Percentiles rank a stretch among this genome's conserved stretches.
phyloP scores from a whole-genome alignment of 2,329 filamentous ascomycete species.

The Emergomyces africanus region DNA sequence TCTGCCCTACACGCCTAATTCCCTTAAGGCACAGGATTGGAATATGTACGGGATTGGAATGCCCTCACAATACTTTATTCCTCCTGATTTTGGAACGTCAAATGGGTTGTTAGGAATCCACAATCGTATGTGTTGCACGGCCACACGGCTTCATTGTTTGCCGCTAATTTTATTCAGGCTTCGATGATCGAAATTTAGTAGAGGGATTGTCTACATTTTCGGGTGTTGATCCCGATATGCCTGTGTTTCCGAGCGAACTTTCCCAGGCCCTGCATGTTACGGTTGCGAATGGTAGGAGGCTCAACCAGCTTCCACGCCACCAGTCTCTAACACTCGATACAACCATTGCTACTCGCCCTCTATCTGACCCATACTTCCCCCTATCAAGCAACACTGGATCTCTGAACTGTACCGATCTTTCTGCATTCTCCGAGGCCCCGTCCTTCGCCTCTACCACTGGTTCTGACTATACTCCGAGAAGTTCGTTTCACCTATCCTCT shows the following conservation, averaged over 20 bases:
- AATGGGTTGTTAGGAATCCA: neutral
- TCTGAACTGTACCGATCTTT: constrained; percentile 52
- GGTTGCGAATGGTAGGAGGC: constrained; percentile 1
- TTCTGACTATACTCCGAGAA: constrained; percentile 49
- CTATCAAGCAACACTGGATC: constrained; percentile 47
- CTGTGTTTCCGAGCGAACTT: neutral
- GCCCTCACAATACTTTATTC: constrained; percentile 4
- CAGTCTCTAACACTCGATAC: constrained; percentile 9
- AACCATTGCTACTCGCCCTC: constrained; percentile 35
- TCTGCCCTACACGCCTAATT: neutral
- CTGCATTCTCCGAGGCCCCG: constrained; percentile 59
- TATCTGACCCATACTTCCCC: constrained; percentile 63
- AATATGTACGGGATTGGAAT: constrained; percentile 3
- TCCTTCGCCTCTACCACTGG: constrained; percentile 34
- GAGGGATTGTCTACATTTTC: neutral
- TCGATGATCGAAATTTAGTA: neutral
- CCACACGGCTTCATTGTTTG: neutral
- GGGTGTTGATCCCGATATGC: neutral
- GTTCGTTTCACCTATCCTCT: constrained; percentile 54
- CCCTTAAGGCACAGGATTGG: constrained; percentile 4
- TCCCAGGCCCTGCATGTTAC: neutral
- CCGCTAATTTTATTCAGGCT: neutral
- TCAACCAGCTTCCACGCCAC: constrained; percentile 4
- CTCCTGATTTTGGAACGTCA: constrained; percentile 4
- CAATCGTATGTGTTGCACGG: constrained; percentile 2